A percentile compares a stretch with the other conserved stretches of the same genome.
These are phyloP conservation scores for Stagonosporopsis chrysanthemi DNA, from an alignment of 2,329 filamentous ascomycete genomes.

Conservation along the genomic window DNA sequence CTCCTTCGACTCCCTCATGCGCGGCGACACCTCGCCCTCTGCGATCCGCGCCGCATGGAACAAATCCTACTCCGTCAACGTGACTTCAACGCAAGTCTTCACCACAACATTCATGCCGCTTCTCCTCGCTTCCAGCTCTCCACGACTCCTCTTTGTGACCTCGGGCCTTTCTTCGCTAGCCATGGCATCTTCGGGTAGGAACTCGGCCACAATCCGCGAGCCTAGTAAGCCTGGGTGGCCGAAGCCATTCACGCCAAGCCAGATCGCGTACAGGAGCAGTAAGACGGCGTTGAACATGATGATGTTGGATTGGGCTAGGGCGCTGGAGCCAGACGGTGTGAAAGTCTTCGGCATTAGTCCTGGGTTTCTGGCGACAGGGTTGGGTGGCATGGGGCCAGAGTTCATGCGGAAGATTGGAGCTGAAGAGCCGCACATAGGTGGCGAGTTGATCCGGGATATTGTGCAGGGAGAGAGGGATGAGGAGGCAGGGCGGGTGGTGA, in stretches of 20 bases:
- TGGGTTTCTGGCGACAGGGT: conserved; percentile 56
- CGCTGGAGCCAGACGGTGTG: conserved; percentile 54
- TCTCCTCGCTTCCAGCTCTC: neutral
- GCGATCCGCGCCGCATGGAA: conserved; percentile 37
- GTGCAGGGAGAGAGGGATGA: conserved; percentile 51
- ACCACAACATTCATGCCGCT: conserved; percentile 4
- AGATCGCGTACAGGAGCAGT: conserved; percentile 50
- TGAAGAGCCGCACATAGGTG: conserved; percentile 47
- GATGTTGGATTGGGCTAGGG: conserved; percentile 57
- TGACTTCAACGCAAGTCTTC: conserved; percentile 3
- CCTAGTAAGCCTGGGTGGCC: conserved; percentile 55
- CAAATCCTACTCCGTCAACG: conserved; percentile 7
- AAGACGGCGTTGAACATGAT: conserved; percentile 60
- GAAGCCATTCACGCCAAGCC: conserved; percentile 43
- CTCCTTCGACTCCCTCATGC: conserved; percentile 53
- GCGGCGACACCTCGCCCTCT: conserved; percentile 29
- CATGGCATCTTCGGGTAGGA: neutral
- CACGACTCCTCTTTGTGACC: conserved; percentile 4
- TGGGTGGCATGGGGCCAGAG: conserved; percentile 48
- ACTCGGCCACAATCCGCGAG: conserved; percentile 2
- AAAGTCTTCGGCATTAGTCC: conserved; percentile 59
- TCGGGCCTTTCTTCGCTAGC: conserved; percentile 1
- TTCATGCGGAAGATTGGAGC: conserved; percentile 50
- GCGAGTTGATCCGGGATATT: conserved; percentile 49
- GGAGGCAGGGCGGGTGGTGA: conserved; percentile 50